These are phyloP conservation scores for Trypanosoma grayi DNA, from an alignment of 208 protist species.

Conservation along the genomic window DNA sequence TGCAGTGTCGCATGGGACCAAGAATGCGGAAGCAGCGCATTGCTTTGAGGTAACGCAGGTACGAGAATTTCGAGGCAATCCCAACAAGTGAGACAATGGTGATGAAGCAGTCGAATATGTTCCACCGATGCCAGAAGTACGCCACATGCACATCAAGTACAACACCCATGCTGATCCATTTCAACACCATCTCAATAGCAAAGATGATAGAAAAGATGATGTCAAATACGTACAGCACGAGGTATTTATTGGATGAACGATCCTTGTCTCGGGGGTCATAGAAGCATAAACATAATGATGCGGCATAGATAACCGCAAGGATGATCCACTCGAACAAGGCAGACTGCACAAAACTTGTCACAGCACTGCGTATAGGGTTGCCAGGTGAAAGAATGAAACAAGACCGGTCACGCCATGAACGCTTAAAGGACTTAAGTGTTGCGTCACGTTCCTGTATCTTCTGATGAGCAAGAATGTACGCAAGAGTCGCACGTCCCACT, in stretches of 20 bases:
- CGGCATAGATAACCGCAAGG: conserved; percentile 61
- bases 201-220: conserved; percentile 86
- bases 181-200: conserved; percentile 84
- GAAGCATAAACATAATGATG: conserved; percentile 75
- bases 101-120: conserved; percentile 89
- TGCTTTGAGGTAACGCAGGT: conserved; percentile 74
- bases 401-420: conserved; percentile 64
- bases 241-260: conserved; percentile 60
- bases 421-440: conserved; percentile 30
- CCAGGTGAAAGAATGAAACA: conserved; percentile 63
- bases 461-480: conserved; percentile 81
- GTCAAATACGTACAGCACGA: conserved; percentile 72
- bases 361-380: conserved; percentile 49
- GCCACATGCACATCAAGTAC: conserved; percentile 60
- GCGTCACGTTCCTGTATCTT: conserved; percentile 50
- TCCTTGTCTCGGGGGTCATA: conserved; percentile 55
- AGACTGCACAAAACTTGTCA: conserved; percentile 50
- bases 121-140: conserved; percentile 90
- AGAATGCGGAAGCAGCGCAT: conserved; percentile 87
- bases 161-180: conserved; percentile 86
- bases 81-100: conserved; percentile 81
- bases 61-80: conserved; percentile 37
- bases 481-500: conserved; percentile 84
- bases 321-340: conserved; percentile 67
- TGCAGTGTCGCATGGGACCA: conserved; percentile 56